Conservation (phyloP, 2,329 filamentous ascomycete species). For the Exophiala sp. region DNA sequence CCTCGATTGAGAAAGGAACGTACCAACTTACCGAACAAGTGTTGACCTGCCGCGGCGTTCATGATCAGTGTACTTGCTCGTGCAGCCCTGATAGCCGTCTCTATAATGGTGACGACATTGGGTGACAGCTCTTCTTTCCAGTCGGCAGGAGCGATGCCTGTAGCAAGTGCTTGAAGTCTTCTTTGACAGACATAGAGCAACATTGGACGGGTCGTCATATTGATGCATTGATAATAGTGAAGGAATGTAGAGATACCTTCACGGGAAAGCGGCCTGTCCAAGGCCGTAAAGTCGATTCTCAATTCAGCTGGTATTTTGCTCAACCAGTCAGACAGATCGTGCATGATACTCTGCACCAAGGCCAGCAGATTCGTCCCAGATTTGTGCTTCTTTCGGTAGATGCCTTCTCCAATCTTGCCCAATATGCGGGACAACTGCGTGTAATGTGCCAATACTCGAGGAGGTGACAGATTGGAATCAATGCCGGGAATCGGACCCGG, state of each 20-base stretch:
- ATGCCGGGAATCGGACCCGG: constrained; percentile 33
- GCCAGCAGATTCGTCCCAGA: constrained; percentile 48
- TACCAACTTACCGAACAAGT: constrained; percentile 46
- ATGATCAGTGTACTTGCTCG: constrained; percentile 50
- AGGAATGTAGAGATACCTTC: constrained; percentile 52
- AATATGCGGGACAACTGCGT: constrained; percentile 53
- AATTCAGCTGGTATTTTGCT: constrained; percentile 47
- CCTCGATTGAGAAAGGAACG: not conserved
- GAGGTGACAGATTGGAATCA: constrained; percentile 44
- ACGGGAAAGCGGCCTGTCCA: constrained; percentile 43
- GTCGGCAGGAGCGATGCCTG: constrained; percentile 36
- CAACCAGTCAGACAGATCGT: constrained; percentile 50
- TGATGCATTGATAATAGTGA: constrained; percentile 58
- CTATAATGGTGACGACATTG: constrained; percentile 50
- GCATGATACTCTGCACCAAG: constrained; percentile 51
- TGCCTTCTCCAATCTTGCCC: constrained; percentile 48
- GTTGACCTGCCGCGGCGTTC: constrained; percentile 47
- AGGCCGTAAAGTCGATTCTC: constrained; percentile 47
- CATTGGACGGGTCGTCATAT: constrained; percentile 55
- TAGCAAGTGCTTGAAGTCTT: constrained; percentile 39
- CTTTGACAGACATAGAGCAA: constrained; percentile 54
- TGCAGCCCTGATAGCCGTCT: constrained; percentile 52
- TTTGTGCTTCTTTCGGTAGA: constrained; percentile 49
- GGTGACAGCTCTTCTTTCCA: constrained; percentile 49
- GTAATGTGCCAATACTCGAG: constrained; percentile 51